These are phyloP conservation scores for Lichtheimia ornata DNA, from an alignment of 371 early-diverging fungal genomes.

Conservation along the genomic window DNA sequence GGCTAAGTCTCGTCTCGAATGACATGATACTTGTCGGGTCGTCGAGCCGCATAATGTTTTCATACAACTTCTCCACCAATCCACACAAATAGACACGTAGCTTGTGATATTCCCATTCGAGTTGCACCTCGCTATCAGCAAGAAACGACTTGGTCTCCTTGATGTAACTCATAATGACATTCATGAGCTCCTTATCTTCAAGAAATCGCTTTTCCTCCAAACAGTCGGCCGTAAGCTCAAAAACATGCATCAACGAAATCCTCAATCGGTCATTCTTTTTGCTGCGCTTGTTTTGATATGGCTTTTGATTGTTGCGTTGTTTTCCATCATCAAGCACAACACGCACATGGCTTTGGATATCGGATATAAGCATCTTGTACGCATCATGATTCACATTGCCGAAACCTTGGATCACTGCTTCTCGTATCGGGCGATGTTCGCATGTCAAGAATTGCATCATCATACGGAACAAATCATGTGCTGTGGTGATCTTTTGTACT, in stretches of 20 bases:
- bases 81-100: slow-evolving; percentile 87
- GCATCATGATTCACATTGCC: slow-evolving; percentile 70
- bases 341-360: slow-evolving; percentile 64
- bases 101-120: slow-evolving; percentile 88
- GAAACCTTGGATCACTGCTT: slow-evolving; percentile 70
- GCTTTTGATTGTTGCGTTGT: slow-evolving; percentile 56
- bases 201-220: slow-evolving; percentile 57
- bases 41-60: slow-evolving; percentile 53
- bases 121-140: slow-evolving; percentile 69
- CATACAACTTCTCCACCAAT: slow-evolving; percentile 82
- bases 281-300: slow-evolving; percentile 64
- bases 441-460: slow-evolving; percentile 69
- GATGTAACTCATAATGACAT: slow-evolving; percentile 68
- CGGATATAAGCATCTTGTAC: slow-evolving; percentile 70
- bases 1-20: slow-evolving; percentile 72
- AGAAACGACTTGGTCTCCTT: slow-evolving; percentile 76
- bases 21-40: slow-evolving; percentile 65
- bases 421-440: slow-evolving; percentile 73
- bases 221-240: slow-evolving; percentile 73
- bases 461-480: slow-evolving; percentile 62
- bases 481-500: slow-evolving; percentile 55
- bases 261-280: slow-evolving; percentile 73
- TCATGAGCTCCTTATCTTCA: slow-evolving; percentile 64
- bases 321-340: slow-evolving; percentile 71
- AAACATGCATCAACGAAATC: slow-evolving; percentile 73